Evolutionary conservation across 805 yeast genomes (phyloP).

Genomic region (Lipomyces chichibuensis): DNA sequence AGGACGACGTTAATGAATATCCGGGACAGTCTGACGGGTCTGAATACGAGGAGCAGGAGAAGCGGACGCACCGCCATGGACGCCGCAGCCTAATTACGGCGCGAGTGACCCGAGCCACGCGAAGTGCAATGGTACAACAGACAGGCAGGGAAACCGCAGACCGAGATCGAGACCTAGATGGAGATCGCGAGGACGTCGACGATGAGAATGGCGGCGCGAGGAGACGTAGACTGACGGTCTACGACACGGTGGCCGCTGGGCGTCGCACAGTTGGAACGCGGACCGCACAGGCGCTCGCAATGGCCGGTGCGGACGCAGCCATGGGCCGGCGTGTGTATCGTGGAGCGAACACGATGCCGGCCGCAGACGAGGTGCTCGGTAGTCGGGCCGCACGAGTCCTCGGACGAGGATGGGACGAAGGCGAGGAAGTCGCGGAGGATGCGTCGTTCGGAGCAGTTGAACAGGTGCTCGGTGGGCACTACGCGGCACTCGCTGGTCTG

Average conservation of each 20-base stretch:
- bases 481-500: background rate
- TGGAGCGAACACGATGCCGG: background rate
- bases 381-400: background rate
- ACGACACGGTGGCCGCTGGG: slow-evolving; percentile 1
- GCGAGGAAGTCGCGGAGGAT: slow-evolving; percentile 2
- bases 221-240: slow-evolving; percentile 7
- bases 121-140: no score
- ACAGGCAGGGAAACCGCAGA: no score
- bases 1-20: no score
- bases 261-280: slow-evolving; percentile 1
- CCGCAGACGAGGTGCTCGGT: slow-evolving; percentile 7
- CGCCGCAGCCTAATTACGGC: background rate
- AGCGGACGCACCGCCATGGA: background rate
- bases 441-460: no score
- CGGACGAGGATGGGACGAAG: background rate
- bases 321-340: slow-evolving; percentile 8
- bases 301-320: background rate
- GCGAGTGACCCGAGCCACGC: no score
- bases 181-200: background rate
- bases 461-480: background rate
- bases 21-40: no score
- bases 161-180: no score
- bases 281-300: background rate
- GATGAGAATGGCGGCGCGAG: background rate
- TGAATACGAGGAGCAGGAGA: background rate